Evolutionary conservation across 176 grass and related monocot species (phyloP).

Genomic region (Avena insularis): DNA sequence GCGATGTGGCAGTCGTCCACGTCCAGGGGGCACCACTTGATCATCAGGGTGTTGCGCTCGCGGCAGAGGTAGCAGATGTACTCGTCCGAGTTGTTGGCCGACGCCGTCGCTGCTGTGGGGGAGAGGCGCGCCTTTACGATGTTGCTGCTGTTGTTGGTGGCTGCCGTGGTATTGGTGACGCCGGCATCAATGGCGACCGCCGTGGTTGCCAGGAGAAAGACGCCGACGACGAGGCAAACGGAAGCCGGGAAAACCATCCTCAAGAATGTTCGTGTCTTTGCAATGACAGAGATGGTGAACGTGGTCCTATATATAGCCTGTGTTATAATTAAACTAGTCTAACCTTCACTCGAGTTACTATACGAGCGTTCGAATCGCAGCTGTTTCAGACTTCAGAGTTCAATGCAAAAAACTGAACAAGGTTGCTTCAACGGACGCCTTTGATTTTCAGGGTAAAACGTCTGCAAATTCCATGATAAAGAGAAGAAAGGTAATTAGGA

Average conservation of each 20-base stretch:
- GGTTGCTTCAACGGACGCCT: neutral
- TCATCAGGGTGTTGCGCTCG: constrained; percentile 33
- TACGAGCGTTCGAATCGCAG: neutral
- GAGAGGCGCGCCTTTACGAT: neutral
- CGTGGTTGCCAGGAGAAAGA: neutral
- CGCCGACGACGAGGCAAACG: neutral
- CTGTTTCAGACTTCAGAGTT: neutral
- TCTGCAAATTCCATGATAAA: too few species aligned
- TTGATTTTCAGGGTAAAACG: neutral
- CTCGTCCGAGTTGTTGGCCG: neutral
- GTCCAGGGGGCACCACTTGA: constrained; percentile 33
- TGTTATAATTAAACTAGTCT: neutral
- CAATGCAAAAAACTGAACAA: neutral
- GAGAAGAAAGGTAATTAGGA: neutral
- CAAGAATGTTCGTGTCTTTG: neutral
- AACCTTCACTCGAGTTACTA: neutral
- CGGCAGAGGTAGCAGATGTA: constrained; percentile 58
- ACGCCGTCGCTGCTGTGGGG: neutral
- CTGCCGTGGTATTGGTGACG: neutral
- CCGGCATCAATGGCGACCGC: neutral
- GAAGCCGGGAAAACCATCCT: constrained; percentile 10
- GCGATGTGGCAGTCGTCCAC: constrained; percentile 40
- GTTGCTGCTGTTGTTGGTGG: neutral
- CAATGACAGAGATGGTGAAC: neutral
- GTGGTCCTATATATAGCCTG: neutral